These are phyloP conservation scores for Neopestalotiopsis sp. DNA, from an alignment of 2,329 filamentous ascomycete genomes.

Conservation along the genomic window DNA sequence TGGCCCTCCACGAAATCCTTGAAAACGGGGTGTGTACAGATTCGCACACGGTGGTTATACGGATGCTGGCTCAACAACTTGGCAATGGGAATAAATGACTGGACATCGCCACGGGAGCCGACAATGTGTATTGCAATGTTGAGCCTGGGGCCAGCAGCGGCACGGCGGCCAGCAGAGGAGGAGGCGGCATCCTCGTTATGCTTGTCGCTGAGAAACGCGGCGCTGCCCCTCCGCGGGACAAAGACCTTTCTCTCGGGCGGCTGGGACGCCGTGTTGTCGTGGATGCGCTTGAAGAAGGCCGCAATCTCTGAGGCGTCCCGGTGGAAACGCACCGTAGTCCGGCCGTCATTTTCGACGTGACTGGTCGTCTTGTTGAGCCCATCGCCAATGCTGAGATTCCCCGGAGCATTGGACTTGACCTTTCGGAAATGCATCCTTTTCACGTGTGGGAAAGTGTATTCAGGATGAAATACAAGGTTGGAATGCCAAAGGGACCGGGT, in stretches of 20 bases:
- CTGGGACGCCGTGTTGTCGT: background rate
- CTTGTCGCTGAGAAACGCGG: background rate
- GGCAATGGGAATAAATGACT: slow-evolving; percentile 64
- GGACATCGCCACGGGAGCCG: slow-evolving; percentile 65
- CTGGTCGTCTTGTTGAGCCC: slow-evolving; percentile 3
- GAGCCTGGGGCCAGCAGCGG: slow-evolving; percentile 4
- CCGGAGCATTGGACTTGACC: background rate
- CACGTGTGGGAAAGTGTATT: background rate
- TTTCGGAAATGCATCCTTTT: background rate
- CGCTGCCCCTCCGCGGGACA: background rate
- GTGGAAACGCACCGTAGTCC: slow-evolving; percentile 12
- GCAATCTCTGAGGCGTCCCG: background rate
- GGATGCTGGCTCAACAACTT: slow-evolving; percentile 53
- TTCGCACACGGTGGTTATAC: slow-evolving; percentile 61
- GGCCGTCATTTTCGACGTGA: slow-evolving; percentile 11
- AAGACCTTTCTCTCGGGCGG: background rate
- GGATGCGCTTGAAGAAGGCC: slow-evolving; percentile 7
- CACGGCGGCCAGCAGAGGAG: background rate
- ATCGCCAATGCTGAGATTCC: slow-evolving; percentile 3
- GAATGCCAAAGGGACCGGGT: no score
- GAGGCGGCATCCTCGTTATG: no score
- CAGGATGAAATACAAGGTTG: background rate
- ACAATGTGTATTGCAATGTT: slow-evolving; percentile 69
- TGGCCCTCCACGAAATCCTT: slow-evolving; percentile 60
- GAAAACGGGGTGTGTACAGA: slow-evolving; percentile 64